Evolutionary conservation across 1,139 yeast genomes (phyloP).

Genomic region (Suhomyces anneliseae): DNA sequence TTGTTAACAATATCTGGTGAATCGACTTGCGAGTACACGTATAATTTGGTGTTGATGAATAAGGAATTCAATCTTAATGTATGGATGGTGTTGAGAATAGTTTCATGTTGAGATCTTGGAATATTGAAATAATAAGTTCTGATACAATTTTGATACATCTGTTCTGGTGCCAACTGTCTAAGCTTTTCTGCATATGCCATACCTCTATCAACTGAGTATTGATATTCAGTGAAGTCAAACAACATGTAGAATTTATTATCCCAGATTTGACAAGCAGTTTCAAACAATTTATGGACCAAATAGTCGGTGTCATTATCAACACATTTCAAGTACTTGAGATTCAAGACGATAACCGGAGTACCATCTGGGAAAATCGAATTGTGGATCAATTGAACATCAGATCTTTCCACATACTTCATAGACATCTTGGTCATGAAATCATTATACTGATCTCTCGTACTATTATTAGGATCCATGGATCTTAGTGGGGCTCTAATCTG

Average conservation of each 20-base stretch:
- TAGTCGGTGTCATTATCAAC: slow-evolving; percentile 54
- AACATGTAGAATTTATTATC: slow-evolving; percentile 62
- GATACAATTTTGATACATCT: slow-evolving; percentile 54
- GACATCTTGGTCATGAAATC: slow-evolving; percentile 78
- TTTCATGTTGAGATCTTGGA: slow-evolving; percentile 42
- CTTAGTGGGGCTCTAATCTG: slow-evolving; percentile 55
- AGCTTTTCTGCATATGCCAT: slow-evolving; percentile 31
- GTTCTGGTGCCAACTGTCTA: slow-evolving; percentile 46
- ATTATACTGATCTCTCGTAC: slow-evolving; percentile 52
- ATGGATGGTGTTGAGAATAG: slow-evolving; percentile 29
- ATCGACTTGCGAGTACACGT: slow-evolving; percentile 47
- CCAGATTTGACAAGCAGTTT: slow-evolving; percentile 74
- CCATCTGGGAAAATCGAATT: slow-evolving; percentile 75
- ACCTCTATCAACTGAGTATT: slow-evolving; percentile 33
- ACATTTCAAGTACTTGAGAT: slow-evolving; percentile 43
- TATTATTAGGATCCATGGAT: slow-evolving; percentile 39
- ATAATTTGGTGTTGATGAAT: slow-evolving; percentile 25
- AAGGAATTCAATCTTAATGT: slow-evolving; percentile 16
- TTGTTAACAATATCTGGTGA: slow-evolving; percentile 48
- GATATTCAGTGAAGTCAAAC: slow-evolving; percentile 68
- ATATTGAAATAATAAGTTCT: slow-evolving; percentile 63
- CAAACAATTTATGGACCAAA: slow-evolving; percentile 62
- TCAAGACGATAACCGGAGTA: slow-evolving; percentile 62
- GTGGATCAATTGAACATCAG: slow-evolving; percentile 52
- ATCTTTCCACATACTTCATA: slow-evolving; percentile 49